Evolutionary conservation across 441 rosid species (phyloP), one percentile per base, ranked within the genome.

Genomic region (Theobroma grandiflorum): DNA sequence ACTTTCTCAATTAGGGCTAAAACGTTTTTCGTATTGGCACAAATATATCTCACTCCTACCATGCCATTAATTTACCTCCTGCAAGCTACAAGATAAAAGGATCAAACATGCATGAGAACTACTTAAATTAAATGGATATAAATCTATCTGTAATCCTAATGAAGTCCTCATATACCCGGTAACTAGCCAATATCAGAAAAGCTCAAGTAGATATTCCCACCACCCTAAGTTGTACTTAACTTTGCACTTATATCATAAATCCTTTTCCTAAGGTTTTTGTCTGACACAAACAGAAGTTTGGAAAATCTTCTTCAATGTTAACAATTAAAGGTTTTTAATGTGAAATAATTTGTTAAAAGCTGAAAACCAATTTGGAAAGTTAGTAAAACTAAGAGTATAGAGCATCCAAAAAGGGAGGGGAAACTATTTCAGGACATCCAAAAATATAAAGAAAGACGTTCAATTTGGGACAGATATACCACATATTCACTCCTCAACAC

Each of bases 171-270:
- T 45, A 67, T 10, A 66, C 67, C 35, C 0, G 38, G 6, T 33
- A 62, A 12, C 3, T 5, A 3, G 6, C 42, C 66, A 4, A 26
- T 62, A 62, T 65, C 31, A 67, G 16, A 61, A 42, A 68, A 43
- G 72, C 55, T 70, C 42, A 63, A 70, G 45, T 47, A 70, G 74
- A 14, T 31, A 31, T 22, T 26, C n/a, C 40, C 52, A 70, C 6
- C 74, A 47, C 2, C 55, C 12, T 14, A 45, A 22, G 38, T 69
- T 45, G 33, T 42, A n/a, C 33, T 20, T 10, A n/a, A 22, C 73
- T 9, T 22, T 3, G 6, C 18, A 31, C 7, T 12, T n/a, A 14
- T 26, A 61, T 3, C 31, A 16, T 10, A 62, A 35, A 61, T 61
- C 12, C 18, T 61, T 61, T 31, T 31, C 16, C 31, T 12, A 31